Base-by-base conservation (phyloP, 1,284 basidiomycete species). In the Exsudoporus floridanus region DNA sequence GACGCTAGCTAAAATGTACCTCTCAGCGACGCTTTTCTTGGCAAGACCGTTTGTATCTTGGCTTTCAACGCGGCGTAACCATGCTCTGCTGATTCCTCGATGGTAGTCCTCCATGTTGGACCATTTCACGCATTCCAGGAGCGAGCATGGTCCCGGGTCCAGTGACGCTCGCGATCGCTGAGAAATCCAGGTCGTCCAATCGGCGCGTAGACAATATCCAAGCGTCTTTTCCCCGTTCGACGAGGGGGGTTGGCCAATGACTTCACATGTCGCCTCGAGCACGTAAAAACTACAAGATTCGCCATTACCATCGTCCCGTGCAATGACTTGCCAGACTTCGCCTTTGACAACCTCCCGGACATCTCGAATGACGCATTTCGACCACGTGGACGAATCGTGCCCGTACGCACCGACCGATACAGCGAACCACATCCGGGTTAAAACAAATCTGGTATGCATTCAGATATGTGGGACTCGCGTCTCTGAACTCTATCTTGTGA, bases 191-290 rank as follows among this genome's bases (percentile, higher is more conserved):
- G 69, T 58, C 1, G 79, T 77, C 88, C 87, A 90, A 64, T 90
- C 87, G 2, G 72, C 71, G 7, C 87, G 80, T 6, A 85, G 57
- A 28, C 63, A 45, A 44, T 58, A 39, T 19, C 47, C 47, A 6
- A 46, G 52, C 36, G 42, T 25, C 35, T 41, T 18, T 34, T 43
- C 30, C 18, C n/a, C 45, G 43, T 27, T 48, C 39, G 52, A 31
- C 9, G 50, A 46, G 14, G 66, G 44, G 1, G 70, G 65, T 30
- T 65, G 70, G 3, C 85, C 86, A 51, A 88, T 76, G 27, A 84
- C 81, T 64, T 90, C 87, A 60, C 87, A 88, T 0, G 87, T 90
- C 14, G 76, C 61, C 55, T 86, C 84, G 0, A 90, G 69, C 30
- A 87, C 79, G 59, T 82, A 80, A 56, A 79, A 75, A 10, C 23